phyloP scores from a whole-genome alignment of 257 asterid genomes.

The Mitragyna speciosa region DNA sequence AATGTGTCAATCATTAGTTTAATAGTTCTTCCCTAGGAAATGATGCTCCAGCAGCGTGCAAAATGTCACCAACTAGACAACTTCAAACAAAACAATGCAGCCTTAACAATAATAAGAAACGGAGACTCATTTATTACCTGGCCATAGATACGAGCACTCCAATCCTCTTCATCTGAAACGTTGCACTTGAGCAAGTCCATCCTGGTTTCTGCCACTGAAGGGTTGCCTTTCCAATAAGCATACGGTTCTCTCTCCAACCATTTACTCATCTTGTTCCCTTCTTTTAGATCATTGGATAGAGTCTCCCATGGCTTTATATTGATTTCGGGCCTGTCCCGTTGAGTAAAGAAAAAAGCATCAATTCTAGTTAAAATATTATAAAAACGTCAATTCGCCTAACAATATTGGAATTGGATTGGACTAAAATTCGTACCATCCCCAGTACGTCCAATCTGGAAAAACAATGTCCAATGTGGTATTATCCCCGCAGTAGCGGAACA shows the following conservation, averaged over 20 bases:
- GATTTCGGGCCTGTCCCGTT: slow-evolving; percentile 93
- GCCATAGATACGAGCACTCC: slow-evolving; percentile 74
- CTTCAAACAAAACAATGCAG: too few relatives aligned
- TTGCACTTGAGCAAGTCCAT: slow-evolving; percentile 78
- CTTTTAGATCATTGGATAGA: slow-evolving; percentile 45
- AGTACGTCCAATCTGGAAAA: slow-evolving; percentile 54
- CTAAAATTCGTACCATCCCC: slow-evolving; percentile 41
- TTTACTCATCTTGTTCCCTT: slow-evolving; percentile 50
- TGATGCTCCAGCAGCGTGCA: too few relatives aligned
- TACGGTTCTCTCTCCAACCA: slow-evolving; percentile 80
- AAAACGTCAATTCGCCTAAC: not conserved
- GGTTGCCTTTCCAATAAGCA: slow-evolving; percentile 93
- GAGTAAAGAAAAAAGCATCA: too few relatives aligned
- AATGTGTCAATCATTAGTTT: not conserved
- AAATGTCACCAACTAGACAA: too few relatives aligned
- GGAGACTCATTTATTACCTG: slow-evolving; percentile 45
- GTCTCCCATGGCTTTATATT: slow-evolving; percentile 80
- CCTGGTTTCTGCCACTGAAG: slow-evolving; percentile 53
- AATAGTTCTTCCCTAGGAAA: not conserved
- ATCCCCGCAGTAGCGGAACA: slow-evolving; percentile 34
- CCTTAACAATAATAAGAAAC: too few relatives aligned
- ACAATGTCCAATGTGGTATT: slow-evolving; percentile 42
- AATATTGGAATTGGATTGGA: not conserved
- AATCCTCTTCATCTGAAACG: slow-evolving; percentile 67
- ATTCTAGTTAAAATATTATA: not conserved